Base-by-base conservation (phyloP, 2,329 filamentous ascomycete genomes). In the Fusarium hainanense region DNA sequence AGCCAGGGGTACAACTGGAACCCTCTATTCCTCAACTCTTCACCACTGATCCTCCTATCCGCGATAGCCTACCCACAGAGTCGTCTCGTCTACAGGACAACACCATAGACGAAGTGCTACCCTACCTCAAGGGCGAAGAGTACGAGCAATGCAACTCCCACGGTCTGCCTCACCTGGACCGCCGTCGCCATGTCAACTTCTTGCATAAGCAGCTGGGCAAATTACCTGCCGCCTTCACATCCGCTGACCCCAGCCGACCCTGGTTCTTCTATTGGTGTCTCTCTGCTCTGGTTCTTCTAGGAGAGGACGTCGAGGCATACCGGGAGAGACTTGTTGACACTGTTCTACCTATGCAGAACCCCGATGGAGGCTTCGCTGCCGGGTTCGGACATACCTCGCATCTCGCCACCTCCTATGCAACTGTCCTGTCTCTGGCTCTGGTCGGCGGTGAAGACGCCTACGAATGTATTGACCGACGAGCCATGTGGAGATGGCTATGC, bases 191-290 rank as follows among this genome's bases (percentile, higher is more conserved):
- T 79, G 82, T 88, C 63, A 80, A 77, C 34, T 94, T 93, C 76
- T 80, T 94, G 51, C 84, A 85, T 69, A 85, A 83, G 70, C 84
- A 83, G 71, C 80, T 91, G 32, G 83, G 82, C 25, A 84, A 83
- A 50, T 88, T 97, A 65, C 93, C 95, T 0, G 82, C 87, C 10
- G 83, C 83, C 6, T 97, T 92, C 79, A 89, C 91, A 54, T 86
- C 85, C 50, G 88, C 94, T 71, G 96, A 99, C 83, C 91, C 96
- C 32, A 94, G 92, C 77, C 86, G 95, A 58, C 94, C 96, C 12
- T 99, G 96, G 96, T 88, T 97, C 75, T 86, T 97, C 69, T 98
- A 98, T 82, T 99, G 96, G 96, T 92, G 88, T 55, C 84, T 98
- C 56, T 88, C 90, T 34, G 93, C 88, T 4, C 84, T 99, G 69